These are phyloP conservation scores for Parasarocladium wereldwijsianum DNA, from an alignment of 2,329 filamentous ascomycete genomes.

Conservation along the genomic window DNA sequence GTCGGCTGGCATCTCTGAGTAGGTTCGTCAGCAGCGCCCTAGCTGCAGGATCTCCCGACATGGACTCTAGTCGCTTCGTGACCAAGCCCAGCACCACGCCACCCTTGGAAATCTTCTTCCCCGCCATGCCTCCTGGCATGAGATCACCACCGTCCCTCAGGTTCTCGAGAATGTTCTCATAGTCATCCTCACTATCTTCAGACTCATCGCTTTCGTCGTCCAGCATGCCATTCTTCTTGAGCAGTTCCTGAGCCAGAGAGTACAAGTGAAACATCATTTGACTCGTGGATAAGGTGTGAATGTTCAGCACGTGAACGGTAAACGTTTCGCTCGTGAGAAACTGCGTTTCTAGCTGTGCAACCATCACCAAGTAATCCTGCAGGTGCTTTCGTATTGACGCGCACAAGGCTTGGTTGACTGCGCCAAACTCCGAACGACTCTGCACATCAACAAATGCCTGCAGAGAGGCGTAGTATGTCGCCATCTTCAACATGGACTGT, in stretches of 20 bases:
- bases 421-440: conserved; percentile 81
- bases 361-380: conserved; percentile 84
- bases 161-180: conserved; percentile 86
- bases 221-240: conserved; percentile 75
- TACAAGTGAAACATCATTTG: conserved; percentile 90
- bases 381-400: conserved; percentile 85
- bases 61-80: conserved; percentile 68
- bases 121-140: conserved; percentile 60
- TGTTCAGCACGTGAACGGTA: conserved; percentile 82
- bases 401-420: conserved; percentile 89
- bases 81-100: conserved; percentile 83
- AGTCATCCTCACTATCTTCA: conserved; percentile 64
- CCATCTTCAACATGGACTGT: conserved; percentile 80
- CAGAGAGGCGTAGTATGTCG: conserved; percentile 81
- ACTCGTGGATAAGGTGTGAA: conserved; percentile 78
- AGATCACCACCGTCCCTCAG: conserved; percentile 77
- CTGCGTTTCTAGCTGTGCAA: conserved; percentile 88
- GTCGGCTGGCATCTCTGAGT: conserved; percentile 74
- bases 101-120: conserved; percentile 92
- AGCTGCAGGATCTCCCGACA: conserved; percentile 88
- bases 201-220: conserved; percentile 64
- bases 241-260: conserved; percentile 69
- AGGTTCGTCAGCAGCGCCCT: conserved; percentile 68
- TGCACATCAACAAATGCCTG: conserved; percentile 91
- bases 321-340: conserved; percentile 79